Evolutionary conservation across 306 rosid species (phyloP), one percentile per base, ranked within the genome.

Genomic region (Astragalus membranaceus): DNA sequence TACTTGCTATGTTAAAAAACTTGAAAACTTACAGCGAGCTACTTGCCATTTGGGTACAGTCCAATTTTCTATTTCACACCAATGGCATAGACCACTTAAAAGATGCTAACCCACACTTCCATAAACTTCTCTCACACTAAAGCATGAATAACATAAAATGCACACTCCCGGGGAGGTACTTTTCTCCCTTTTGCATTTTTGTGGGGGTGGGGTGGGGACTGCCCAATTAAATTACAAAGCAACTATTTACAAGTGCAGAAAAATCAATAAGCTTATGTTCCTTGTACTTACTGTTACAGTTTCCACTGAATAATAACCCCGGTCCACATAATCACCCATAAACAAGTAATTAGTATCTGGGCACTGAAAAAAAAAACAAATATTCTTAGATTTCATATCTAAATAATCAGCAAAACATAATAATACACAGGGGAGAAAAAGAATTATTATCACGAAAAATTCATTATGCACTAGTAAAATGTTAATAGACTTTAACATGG

Each of bases 321-420:
- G 96, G 78, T 92, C 98, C 83, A 92, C 98, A 75, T 92, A 92
- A 88, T 92, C 98, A 75, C 98, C 98, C 98, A 92, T 92, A 75
- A 92, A 92, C 79, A 89, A 79, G 83, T 92, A 92, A 79, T 92
- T 92, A 15, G 98, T 89, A 61, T 92, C 98, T 17, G 96, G 98
- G 78, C 98, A 92, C 98, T 92, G 95, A 77, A 83, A 36, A 46
- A 2, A 37, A 37, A 56, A 78, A 73, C 42, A 48, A 62, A 57
- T 15, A 68, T 46, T n/a, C 15, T 61, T 44, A 78, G 64, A 53
- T 42, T 49, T 70, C 78, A 63, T 60, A 67, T 13, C 64, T 10
- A 51, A 65, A 37, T 33, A 33, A 55, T 17, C 46, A 37, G 63
- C 43, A 67, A 67, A 64, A 41, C 11, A 20, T 20, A 20, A 51